A percentile compares a stretch with the other conserved stretches of the same genome.
Conservation (phyloP, 305 asterid genomes). For the Fraxinus latifolia region DNA sequence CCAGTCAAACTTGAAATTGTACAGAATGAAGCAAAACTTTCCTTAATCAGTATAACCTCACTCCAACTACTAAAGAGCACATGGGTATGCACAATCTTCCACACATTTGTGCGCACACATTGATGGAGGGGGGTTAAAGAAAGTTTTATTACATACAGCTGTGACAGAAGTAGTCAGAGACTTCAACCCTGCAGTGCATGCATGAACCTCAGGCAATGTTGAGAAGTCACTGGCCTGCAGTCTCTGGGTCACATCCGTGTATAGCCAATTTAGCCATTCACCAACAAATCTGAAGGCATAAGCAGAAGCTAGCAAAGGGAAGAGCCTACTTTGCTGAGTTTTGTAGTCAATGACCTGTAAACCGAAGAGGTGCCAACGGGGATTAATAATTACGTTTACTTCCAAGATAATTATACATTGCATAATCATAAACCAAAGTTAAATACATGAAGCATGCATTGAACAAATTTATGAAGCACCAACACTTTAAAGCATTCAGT, state of each 20-base stretch:
- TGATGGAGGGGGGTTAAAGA: background rate
- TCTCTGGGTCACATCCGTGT: slow-evolving; percentile 81
- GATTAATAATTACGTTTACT: background rate
- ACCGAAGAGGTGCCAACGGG: slow-evolving; percentile 16
- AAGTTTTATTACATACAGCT: slow-evolving; percentile 62
- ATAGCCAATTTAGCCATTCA: slow-evolving; percentile 95
- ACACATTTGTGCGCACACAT: slow-evolving; percentile 1
- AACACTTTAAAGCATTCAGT: background rate
- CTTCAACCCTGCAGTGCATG: slow-evolving; percentile 99
- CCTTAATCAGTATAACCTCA: background rate
- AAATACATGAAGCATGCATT: background rate
- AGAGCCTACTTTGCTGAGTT: slow-evolving; percentile 93
- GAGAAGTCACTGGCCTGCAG: slow-evolving; percentile 81
- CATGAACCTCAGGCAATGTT: slow-evolving; percentile 94
- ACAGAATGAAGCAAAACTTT: background rate
- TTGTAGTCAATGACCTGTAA: slow-evolving; percentile 85
- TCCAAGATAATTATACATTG: background rate
- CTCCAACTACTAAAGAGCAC: background rate
- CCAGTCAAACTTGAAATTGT: background rate
- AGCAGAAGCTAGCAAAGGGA: slow-evolving; percentile 95
- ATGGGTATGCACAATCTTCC: slow-evolving; percentile 1
- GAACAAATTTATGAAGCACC: background rate
- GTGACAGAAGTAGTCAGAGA: slow-evolving; percentile 88
- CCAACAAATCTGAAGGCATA: slow-evolving; percentile 96
- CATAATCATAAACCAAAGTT: background rate